Conservation (phyloP, 2,329 filamentous ascomycete species). For the Trichoderma koningiopsis region DNA sequence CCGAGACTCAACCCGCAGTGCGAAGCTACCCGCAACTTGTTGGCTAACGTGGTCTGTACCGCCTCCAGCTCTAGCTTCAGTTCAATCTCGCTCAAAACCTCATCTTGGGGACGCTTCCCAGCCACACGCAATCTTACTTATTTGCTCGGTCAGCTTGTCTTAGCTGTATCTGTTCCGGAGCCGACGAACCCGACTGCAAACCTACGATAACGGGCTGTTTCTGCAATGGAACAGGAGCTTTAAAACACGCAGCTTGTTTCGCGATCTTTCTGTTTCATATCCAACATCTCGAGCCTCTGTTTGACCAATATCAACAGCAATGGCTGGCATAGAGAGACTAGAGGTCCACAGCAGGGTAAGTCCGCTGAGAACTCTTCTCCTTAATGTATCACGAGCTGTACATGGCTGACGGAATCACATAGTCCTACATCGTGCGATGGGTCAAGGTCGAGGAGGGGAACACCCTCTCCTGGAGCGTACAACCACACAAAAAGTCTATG, state of each 20-base stretch:
- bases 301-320: constrained; percentile 40
- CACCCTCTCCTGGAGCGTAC: constrained; percentile 96
- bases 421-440: constrained; percentile 99
- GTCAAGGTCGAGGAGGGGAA: constrained; percentile 86
- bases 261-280: constrained; percentile 7
- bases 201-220: neutral
- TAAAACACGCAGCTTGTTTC: constrained; percentile 22
- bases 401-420: constrained; percentile 33
- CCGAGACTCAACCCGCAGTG: neutral
- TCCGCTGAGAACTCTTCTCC: constrained; percentile 8
- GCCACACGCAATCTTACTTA: constrained; percentile 6
- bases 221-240: constrained; percentile 26
- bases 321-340: constrained; percentile 95
- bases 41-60: constrained; percentile 23
- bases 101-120: neutral
- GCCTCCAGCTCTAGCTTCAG: constrained; percentile 21
- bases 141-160: constrained; percentile 13
- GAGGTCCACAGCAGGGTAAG: constrained; percentile 95
- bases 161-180: neutral
- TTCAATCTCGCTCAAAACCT: constrained; percentile 12
- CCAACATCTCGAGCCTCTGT: neutral
- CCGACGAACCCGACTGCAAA: constrained; percentile 11
- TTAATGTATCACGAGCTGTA: neutral
- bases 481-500: constrained; percentile 98
- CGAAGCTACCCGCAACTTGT: constrained; percentile 8